A percentile compares a stretch with the other conserved stretches of the same genome.
Evolutionary conservation across 2,329 filamentous ascomycete species (phyloP).

Genomic region (Diaporthe destruens): DNA sequence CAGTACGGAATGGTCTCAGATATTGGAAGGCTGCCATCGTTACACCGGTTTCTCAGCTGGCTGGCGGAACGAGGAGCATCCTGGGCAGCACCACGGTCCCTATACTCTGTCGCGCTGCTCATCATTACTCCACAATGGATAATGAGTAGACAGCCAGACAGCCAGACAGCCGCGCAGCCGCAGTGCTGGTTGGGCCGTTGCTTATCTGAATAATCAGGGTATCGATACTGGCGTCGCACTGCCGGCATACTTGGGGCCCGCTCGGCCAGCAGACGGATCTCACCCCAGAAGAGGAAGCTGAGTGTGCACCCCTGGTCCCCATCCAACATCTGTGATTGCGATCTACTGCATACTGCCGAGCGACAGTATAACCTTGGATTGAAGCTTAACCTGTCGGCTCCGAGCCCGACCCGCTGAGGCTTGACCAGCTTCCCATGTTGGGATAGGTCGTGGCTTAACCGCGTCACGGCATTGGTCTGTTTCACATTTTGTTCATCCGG

Average conservation of each 20-base stretch:
- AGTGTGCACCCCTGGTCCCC: not conserved
- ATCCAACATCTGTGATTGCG: constrained; percentile 28
- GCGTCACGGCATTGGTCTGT: constrained; percentile 32
- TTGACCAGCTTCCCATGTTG: constrained; percentile 32
- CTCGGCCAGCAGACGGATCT: constrained; percentile 13
- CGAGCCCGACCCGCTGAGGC: constrained; percentile 19
- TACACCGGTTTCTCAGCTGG: not conserved
- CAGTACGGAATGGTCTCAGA: not conserved
- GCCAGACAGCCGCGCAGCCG: not conserved
- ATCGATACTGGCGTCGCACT: not conserved
- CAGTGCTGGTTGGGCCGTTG: not conserved
- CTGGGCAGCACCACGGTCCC: not conserved
- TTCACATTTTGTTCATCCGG: constrained; percentile 31
- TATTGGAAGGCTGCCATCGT: not conserved
- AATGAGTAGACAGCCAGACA: not conserved
- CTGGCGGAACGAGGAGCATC: not conserved
- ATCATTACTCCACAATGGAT: not conserved
- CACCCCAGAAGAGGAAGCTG: constrained; percentile 24
- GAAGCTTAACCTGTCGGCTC: constrained; percentile 30
- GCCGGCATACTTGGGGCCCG: constrained; percentile 17
- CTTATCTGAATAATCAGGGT: constrained; percentile 2
- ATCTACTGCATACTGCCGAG: not conserved
- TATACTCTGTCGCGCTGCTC: not conserved
- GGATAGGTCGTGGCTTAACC: constrained; percentile 29
- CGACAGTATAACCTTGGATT: constrained; percentile 28